Base-by-base conservation (phyloP, 371 early-diverging fungal genomes). In the Mucor racemosus region DNA sequence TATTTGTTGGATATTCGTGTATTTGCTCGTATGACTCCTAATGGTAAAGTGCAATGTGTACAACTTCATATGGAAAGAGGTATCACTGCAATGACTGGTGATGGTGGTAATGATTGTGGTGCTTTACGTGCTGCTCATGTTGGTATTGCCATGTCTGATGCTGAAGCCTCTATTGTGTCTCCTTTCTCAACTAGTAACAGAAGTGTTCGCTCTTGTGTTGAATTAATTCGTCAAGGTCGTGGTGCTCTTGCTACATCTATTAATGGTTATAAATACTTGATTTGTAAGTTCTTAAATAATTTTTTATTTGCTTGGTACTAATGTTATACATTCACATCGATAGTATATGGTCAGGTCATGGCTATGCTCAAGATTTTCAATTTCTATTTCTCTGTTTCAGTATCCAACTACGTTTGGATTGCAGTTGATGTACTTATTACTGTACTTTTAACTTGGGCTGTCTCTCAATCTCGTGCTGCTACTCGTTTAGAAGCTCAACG, bases 71-170 rank as follows among this genome's bases (percentile, higher is more conserved):
- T 91, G 91, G 84, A 85, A 60, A 81, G 84, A 38, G 88, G 86
- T 42, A 85, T 93, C 46, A 92, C 93, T 26, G 94, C 91, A 36
- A 94, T 95, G 93, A 92, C 93, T 68, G 99, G 99, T 60, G 99
- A 98, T 79, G 99, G 99, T 68, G 96, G 92, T 57, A 98, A 98
- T 80, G 99, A 98, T 74, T 93, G 94, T 70, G 96, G 94, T 62
- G 99, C 97, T 10, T 80, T 98, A 57, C 92, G 92, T 68, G 92
- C 91, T 40, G 92, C 97, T 17, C 95, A 96, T 71, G 95, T 93
- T 19, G 97, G 98, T 59, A 76, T 98, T 46, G 93, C 97, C 21
- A 85, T 98, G 58, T 91, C 93, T 19, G 91, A 92, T 62, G 90
- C 94, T 42, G 95, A 94, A 75, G 90, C 94, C 0, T 92, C 90